Percentiles rank a stretch among this genome's conserved stretches.
Conservation (phyloP, 108 stramenopile species). For the Cyclotella cryptica region DNA sequence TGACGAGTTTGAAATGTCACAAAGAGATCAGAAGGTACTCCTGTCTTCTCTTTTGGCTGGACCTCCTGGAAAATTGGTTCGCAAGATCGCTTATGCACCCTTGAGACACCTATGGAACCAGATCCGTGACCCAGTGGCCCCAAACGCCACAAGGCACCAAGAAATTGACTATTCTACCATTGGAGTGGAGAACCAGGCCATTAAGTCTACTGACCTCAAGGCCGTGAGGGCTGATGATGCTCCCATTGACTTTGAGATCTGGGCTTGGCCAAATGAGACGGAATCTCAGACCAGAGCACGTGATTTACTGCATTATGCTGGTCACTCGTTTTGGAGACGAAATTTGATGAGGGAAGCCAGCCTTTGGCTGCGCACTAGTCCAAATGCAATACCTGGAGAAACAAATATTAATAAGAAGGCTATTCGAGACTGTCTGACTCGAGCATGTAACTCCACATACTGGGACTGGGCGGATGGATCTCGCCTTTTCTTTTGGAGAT, state of each 20-base stretch:
- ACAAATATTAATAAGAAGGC: background rate
- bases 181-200: too few relatives aligned
- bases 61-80: too few relatives aligned
- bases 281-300: background rate
- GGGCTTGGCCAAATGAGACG: too few relatives aligned
- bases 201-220: too few relatives aligned
- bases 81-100: too few relatives aligned
- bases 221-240: slow-evolving; percentile 14
- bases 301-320: background rate
- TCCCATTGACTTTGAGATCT: background rate
- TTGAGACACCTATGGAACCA: too few relatives aligned
- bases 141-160: too few relatives aligned
- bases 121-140: too few relatives aligned
- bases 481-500: slow-evolving; percentile 39
- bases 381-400: background rate
- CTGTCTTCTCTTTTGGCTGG: too few relatives aligned
- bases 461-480: slow-evolving; percentile 51
- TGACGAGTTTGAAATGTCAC: too few relatives aligned
- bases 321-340: background rate
- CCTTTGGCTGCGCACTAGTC: slow-evolving; percentile 1
- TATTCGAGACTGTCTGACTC: slow-evolving; percentile 8
- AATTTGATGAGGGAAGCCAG: slow-evolving; percentile 7
- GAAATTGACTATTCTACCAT: too few relatives aligned
- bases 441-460: slow-evolving; percentile 15
- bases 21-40: too few relatives aligned